Base-by-base conservation (phyloP, 1,139 yeast genomes). In the Taiozyma onychis region DNA sequence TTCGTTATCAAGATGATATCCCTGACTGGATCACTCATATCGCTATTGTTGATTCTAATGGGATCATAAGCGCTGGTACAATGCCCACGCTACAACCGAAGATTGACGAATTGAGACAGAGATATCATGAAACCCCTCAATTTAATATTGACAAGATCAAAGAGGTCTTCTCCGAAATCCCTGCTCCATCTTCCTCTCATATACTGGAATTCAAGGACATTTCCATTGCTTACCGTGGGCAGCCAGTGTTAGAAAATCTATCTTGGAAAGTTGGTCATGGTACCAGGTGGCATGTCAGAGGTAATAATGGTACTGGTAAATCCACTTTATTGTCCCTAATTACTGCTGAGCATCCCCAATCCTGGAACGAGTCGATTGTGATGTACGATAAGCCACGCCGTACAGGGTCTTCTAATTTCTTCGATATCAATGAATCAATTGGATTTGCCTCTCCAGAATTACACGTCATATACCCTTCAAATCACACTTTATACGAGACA, bases 321-420 rank as follows among this genome's bases (percentile, higher is more conserved):
- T 87, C 97, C 4, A 93, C 99, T 0, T 68, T 93, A 21, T 68
- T 93, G 18, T 83, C 97, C 2, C 67, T 93, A 43, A 74, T 93
- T 39, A 89, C 97, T 0, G 93, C 96, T 3, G 99, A 93, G 61
- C 99, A 93, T 64, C 99, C 99, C 0, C 97, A 93, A 66, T 84
- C 97, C 1, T 93, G 98, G 98, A 83, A 81, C 58, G 77, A 82
- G 4, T 81, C 78, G 28, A 75, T 93, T 43, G 67, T 75, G 21
- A 76, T 90, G 51, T 72, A 85, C 60, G 95, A 93, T 0, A 68
- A 68, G 28, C 77, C 81, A n/a, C 75, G 97, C 46, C 77, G 77
- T 54, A 82, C 91, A 0, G 97, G 97, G 6, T 82, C 80, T 24
- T 78, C 84, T 16, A 81, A 82, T 49, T 90, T 86, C 62, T 89